These are phyloP conservation scores for Phialophora tarda DNA, from an alignment of 2,329 filamentous ascomycete species.

Conservation along the genomic window DNA sequence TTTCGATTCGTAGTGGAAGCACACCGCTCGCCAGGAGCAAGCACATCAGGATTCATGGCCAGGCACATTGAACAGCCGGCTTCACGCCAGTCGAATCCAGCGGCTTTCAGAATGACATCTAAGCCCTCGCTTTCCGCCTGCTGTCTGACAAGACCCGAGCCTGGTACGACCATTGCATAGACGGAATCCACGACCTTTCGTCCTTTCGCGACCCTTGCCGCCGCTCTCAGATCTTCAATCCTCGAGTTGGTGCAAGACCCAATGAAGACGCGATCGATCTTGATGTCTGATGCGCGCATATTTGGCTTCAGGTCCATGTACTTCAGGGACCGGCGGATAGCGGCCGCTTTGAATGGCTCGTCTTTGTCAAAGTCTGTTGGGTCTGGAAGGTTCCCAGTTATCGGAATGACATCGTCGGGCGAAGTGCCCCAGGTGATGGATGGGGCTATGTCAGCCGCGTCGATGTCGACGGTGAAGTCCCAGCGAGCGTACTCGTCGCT, in stretches of 20 bases:
- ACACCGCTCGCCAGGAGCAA: constrained; percentile 88
- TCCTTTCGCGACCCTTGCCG: constrained; percentile 82
- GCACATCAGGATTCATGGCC: constrained; percentile 98
- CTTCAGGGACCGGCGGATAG: constrained; percentile 80
- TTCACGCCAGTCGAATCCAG: constrained; percentile 97
- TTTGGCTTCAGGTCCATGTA: constrained; percentile 93
- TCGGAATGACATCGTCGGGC: constrained; percentile 92
- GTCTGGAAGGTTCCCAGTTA: constrained; percentile 83
- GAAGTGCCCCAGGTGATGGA: constrained; percentile 97
- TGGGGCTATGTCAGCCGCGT: constrained; percentile 88
- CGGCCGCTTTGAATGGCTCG: constrained; percentile 69
- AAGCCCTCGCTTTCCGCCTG: constrained; percentile 89
- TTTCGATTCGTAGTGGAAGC: constrained; percentile 96
- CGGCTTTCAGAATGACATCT: constrained; percentile 87
- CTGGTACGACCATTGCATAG: constrained; percentile 93
- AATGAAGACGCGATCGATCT: constrained; percentile 94
- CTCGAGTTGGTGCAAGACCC: constrained; percentile 96
- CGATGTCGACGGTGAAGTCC: constrained; percentile 84
- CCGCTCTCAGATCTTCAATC: constrained; percentile 90
- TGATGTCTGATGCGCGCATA: constrained; percentile 85
- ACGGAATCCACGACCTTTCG: constrained; percentile 84
- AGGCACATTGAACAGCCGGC: constrained; percentile 98
- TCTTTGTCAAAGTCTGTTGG: constrained; percentile 83
- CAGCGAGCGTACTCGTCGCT: constrained; percentile 88
- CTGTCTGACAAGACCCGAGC: constrained; percentile 90